A percentile compares a stretch with the other conserved stretches of the same genome.
Evolutionary conservation across 495 filamentous ascomycete species (phyloP).

Genomic region (Aspergillus coremiiformis): DNA sequence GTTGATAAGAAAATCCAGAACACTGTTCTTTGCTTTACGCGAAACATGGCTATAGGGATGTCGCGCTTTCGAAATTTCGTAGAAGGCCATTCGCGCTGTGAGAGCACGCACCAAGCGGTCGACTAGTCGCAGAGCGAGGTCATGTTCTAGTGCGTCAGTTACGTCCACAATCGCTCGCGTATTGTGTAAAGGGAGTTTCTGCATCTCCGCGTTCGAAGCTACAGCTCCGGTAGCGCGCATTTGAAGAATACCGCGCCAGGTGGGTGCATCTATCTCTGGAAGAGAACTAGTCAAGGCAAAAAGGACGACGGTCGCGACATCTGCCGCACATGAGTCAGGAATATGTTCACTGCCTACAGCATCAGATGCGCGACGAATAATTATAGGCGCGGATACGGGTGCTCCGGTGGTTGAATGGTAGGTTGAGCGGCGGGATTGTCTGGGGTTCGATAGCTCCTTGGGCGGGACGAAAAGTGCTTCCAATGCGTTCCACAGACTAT

Average conservation of each 20-base stretch:
- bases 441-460: slow-evolving; percentile 39
- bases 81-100: slow-evolving; percentile 43
- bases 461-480: slow-evolving; percentile 62
- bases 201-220: slow-evolving; percentile 37
- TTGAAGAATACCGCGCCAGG: slow-evolving; percentile 44
- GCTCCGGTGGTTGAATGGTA: slow-evolving; percentile 25
- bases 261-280: slow-evolving; percentile 35
- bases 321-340: slow-evolving; percentile 48
- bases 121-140: slow-evolving; percentile 50
- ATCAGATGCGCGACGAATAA: slow-evolving; percentile 24
- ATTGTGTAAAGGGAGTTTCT: slow-evolving; percentile 24
- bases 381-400: slow-evolving; percentile 18
- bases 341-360: slow-evolving; percentile 30
- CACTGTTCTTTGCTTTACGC: slow-evolving; percentile 26
- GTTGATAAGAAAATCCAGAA: slow-evolving; percentile 34
- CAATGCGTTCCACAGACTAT: slow-evolving; percentile 71
- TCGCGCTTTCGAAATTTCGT: slow-evolving; percentile 44
- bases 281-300: slow-evolving; percentile 50
- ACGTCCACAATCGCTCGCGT: slow-evolving; percentile 28
- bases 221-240: slow-evolving; percentile 49
- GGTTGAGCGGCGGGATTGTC: slow-evolving; percentile 31
- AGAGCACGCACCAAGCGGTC: slow-evolving; percentile 49
- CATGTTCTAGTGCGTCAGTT: slow-evolving; percentile 54
- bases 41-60: slow-evolving; percentile 26
- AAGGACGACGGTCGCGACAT: slow-evolving; percentile 48